These are phyloP conservation scores for Leptographium wingfieldii DNA, from an alignment of 2,329 filamentous ascomycete genomes.

Conservation along the genomic window DNA sequence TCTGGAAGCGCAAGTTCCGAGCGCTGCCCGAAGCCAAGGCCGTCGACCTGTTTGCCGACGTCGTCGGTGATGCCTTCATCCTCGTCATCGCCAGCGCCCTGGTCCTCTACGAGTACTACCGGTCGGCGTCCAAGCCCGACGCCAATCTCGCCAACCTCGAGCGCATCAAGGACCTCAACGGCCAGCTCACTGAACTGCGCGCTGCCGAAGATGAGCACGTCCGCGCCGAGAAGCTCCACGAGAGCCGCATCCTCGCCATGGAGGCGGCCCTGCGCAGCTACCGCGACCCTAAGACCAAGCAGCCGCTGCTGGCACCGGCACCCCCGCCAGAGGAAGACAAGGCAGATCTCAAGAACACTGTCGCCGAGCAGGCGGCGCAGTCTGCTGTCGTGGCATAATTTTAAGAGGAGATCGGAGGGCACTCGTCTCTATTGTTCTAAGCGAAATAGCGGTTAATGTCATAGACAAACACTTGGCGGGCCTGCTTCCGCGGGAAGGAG, in stretches of 20 bases:
- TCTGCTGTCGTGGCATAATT: not conserved
- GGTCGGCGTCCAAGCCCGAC: slow-evolving; percentile 47
- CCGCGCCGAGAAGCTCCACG: slow-evolving; percentile 31
- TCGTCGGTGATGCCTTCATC: slow-evolving; percentile 51
- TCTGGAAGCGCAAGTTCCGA: slow-evolving; percentile 51
- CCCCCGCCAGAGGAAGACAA: slow-evolving; percentile 5
- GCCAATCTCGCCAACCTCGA: slow-evolving; percentile 28
- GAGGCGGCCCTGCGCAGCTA: slow-evolving; percentile 39
- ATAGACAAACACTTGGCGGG: not conserved
- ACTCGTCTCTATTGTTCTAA: too few species aligned
- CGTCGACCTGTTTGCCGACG: slow-evolving; percentile 54
- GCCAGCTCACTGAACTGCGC: slow-evolving; percentile 35
- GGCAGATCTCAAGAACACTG: not conserved
- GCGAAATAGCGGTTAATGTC: not conserved
- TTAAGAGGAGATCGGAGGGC: too few species aligned
- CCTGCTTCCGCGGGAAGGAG: not conserved
- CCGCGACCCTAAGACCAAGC: slow-evolving; percentile 44
- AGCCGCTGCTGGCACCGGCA: slow-evolving; percentile 33
- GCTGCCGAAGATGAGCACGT: slow-evolving; percentile 37
- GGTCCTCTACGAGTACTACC: slow-evolving; percentile 50
- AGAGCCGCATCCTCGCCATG: slow-evolving; percentile 34
- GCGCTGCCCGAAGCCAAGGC: slow-evolving; percentile 52
- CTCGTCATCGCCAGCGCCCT: slow-evolving; percentile 43
- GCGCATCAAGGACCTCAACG: slow-evolving; percentile 36
- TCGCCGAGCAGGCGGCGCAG: not conserved